Base-by-base conservation (phyloP, 352 stramenopile species). In the Bremia lactucae region DNA sequence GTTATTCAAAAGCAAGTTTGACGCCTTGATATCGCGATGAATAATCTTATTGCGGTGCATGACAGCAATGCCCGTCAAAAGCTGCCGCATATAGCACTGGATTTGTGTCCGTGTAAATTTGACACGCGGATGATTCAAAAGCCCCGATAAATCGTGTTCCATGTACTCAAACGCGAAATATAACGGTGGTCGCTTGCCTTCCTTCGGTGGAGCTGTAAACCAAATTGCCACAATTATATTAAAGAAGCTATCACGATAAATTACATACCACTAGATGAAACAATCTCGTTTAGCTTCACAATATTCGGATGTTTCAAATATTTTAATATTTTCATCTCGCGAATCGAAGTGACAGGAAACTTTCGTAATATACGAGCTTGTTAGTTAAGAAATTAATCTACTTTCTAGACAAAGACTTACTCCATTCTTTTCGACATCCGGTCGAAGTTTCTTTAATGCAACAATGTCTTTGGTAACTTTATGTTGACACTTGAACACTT, bases 301-400 rank as follows among this genome's bases (percentile, higher is more conserved):
- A 98, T 81, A 62, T 97, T 98, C 10, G 83, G 82, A 52, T 98
- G 95, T 24, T 83, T 83, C 0, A 98, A 65, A 25, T 87, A 77
- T 62, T 97, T 97, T 3, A 98, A 65, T 36, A 98, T 98, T 69
- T 98, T 97, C 61, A 98, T 98, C 59, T 98, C 95, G 10, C 95
- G 83, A 42, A 98, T 94, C 9, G 95, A 95, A 18, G 90, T 98
- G 24, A 96, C 68, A 1, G 95, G 93, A 40, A 98, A 92, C 81
- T 96, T 28, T n/a, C 35, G 26, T 6, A 55, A 38, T 28, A 24
- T n/a, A n/a, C n/a, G n/a, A n/a, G n/a, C n/a, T n/a, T n/a, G n/a
- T n/a, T n/a, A 37, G 6, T 14, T 25, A 28, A 45, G n/a, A 6
- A 26, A 25, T 15, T 14, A 2, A n/a, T 18, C 16, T 23, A 38